phyloP scores from a whole-genome alignment of 2,329 filamentous ascomycete species.

The Madurella mycetomatis region DNA sequence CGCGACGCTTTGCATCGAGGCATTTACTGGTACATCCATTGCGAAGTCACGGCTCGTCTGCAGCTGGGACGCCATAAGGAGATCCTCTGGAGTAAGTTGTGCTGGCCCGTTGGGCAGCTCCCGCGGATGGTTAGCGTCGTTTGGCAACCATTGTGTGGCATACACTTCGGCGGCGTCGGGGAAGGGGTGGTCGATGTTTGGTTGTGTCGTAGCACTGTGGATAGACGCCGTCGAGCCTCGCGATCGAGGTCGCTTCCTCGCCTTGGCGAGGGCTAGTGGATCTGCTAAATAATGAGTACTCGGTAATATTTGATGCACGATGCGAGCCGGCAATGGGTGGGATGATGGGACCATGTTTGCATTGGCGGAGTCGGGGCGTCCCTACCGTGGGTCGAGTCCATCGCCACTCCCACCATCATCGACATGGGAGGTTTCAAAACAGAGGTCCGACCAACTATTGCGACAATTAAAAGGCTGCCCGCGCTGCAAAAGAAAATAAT shows the following conservation, averaged over 20 bases:
- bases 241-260: constrained; percentile 49
- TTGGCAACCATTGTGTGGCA: constrained; percentile 47
- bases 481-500: constrained; percentile 7
- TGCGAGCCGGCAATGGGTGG: neutral
- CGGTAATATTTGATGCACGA: neutral
- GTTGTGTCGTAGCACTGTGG: constrained; percentile 50
- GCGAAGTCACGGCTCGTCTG: constrained; percentile 46
- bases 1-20: constrained; percentile 41
- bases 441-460: constrained; percentile 13
- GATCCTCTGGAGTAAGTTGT: constrained; percentile 54
- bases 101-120: constrained; percentile 38
- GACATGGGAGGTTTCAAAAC: constrained; percentile 22
- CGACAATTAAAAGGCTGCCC: constrained; percentile 10
- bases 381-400: constrained; percentile 31
- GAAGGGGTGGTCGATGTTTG: constrained; percentile 48
- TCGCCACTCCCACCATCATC: constrained; percentile 19
- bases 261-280: constrained; percentile 36
- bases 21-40: constrained; percentile 48
- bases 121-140: constrained; percentile 41
- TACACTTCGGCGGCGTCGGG: constrained; percentile 43
- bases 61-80: constrained; percentile 55
- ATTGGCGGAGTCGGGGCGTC: constrained; percentile 10
- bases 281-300: constrained; percentile 25
- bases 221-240: constrained; percentile 54
- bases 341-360: neutral